Evolutionary conservation across 2,329 filamentous ascomycete species (phyloP).

Genomic region (Penicillium psychrosexuale): DNA sequence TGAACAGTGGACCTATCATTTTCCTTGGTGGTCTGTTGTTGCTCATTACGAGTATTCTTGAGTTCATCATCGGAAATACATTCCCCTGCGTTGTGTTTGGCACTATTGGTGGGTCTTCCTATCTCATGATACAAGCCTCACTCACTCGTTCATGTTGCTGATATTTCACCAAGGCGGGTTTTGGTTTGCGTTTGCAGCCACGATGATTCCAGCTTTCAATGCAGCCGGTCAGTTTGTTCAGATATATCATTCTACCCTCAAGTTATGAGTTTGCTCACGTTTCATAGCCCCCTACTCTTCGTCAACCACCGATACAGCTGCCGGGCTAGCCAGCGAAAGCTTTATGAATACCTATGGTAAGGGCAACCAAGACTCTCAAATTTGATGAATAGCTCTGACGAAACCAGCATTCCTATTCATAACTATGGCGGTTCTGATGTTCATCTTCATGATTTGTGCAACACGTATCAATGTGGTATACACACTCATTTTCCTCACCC

Average conservation of each 20-base stretch:
- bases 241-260: constrained; percentile 52
- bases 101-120: constrained; percentile 43
- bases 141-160: neutral
- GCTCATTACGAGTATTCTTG: constrained; percentile 52
- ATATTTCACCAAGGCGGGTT: constrained; percentile 41
- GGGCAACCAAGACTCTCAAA: accelerated
- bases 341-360: constrained; percentile 28
- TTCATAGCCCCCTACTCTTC: constrained; percentile 26
- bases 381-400: neutral
- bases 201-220: constrained; percentile 54
- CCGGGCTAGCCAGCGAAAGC: constrained; percentile 20
- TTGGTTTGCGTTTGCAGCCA: constrained; percentile 57
- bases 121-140: neutral
- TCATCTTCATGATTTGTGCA: constrained; percentile 67
- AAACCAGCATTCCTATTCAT: constrained; percentile 57
- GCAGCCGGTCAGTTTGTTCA: constrained; percentile 47
- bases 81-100: constrained; percentile 59
- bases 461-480: constrained; percentile 70
- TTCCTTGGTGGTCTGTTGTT: constrained; percentile 57
- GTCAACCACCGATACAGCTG: constrained; percentile 23
- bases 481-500: constrained; percentile 63
- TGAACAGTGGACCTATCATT: constrained; percentile 46
- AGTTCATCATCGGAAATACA: constrained; percentile 59
- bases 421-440: constrained; percentile 63
- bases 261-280: neutral